These are phyloP conservation scores for Neurospora sp. DNA, from an alignment of 495 filamentous ascomycete species.

Conservation along the genomic window DNA sequence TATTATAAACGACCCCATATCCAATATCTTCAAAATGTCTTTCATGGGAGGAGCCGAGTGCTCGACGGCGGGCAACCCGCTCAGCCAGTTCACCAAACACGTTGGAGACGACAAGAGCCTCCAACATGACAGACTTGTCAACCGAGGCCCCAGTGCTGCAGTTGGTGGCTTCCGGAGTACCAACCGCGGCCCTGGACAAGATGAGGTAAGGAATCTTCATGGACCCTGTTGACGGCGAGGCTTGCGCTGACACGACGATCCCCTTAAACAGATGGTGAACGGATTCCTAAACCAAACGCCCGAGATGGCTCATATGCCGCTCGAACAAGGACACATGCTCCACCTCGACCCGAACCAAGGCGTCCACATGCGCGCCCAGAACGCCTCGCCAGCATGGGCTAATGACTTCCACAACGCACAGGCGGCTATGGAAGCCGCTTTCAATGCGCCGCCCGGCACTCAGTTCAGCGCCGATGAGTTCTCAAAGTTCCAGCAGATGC, in stretches of 20 bases:
- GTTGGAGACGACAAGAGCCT: constrained; percentile 89
- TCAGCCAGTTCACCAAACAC: constrained; percentile 93
- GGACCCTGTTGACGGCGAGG: neutral
- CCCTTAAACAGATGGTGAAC: constrained; percentile 65
- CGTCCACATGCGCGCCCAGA: constrained; percentile 32
- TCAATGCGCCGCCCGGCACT: constrained; percentile 46
- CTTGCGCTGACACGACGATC: neutral
- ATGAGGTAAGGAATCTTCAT: constrained; percentile 29
- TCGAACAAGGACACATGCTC: constrained; percentile 28
- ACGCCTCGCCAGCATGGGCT: constrained; percentile 45
- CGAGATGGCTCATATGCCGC: constrained; percentile 31
- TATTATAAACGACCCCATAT: neutral
- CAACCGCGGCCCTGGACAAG: constrained; percentile 30
- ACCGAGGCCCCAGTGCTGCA: constrained; percentile 46
- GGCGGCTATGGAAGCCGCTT: constrained; percentile 71
- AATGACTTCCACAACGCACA: constrained; percentile 50
- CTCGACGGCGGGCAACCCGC: constrained; percentile 90
- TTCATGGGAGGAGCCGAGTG: constrained; percentile 94
- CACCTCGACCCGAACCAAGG: constrained; percentile 34
- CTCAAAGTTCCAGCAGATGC: constrained; percentile 69
- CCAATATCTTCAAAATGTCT: constrained; percentile 52
- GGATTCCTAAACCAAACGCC: constrained; percentile 72
- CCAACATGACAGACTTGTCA: constrained; percentile 77
- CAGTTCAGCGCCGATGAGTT: constrained; percentile 82
- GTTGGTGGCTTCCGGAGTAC: constrained; percentile 34